Conservation (phyloP, 192 early-diverging fungal species). For the Podila clonocystis region DNA sequence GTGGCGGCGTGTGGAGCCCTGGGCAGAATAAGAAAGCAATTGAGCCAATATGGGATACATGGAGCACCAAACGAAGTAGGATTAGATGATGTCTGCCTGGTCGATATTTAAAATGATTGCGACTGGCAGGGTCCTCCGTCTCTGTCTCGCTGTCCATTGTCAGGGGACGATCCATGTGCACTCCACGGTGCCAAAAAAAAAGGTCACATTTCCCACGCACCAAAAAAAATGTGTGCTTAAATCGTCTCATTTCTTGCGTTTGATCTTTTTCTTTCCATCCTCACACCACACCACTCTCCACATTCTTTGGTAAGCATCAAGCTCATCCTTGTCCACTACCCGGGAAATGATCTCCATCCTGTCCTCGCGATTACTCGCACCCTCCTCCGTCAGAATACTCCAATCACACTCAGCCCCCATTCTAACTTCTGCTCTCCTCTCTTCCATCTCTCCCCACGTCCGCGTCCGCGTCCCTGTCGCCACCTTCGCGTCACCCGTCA, state of each 20-base stretch:
- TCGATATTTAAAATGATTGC: too few relatives aligned
- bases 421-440: neutral
- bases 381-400: neutral
- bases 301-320: slow-evolving; percentile 4
- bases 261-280: slow-evolving; percentile 6
- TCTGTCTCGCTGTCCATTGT: too few relatives aligned
- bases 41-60: too few relatives aligned
- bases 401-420: neutral
- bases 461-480: neutral
- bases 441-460: neutral
- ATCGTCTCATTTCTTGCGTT: neutral
- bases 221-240: neutral
- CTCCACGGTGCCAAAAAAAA: too few relatives aligned
- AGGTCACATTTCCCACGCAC: neutral
- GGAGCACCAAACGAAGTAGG: too few relatives aligned
- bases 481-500: neutral
- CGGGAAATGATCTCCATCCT: neutral
- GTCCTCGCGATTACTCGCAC: neutral
- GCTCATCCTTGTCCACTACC: too few relatives aligned
- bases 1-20: too few relatives aligned
- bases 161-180: too few relatives aligned
- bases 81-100: too few relatives aligned
- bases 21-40: too few relatives aligned
- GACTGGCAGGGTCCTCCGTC: too few relatives aligned
- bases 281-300: neutral